Percentiles rank a stretch among this genome's conserved stretches.
Evolutionary conservation across 108 stramenopile species (phyloP).

Genomic region (Chaetoceros muelleri): DNA sequence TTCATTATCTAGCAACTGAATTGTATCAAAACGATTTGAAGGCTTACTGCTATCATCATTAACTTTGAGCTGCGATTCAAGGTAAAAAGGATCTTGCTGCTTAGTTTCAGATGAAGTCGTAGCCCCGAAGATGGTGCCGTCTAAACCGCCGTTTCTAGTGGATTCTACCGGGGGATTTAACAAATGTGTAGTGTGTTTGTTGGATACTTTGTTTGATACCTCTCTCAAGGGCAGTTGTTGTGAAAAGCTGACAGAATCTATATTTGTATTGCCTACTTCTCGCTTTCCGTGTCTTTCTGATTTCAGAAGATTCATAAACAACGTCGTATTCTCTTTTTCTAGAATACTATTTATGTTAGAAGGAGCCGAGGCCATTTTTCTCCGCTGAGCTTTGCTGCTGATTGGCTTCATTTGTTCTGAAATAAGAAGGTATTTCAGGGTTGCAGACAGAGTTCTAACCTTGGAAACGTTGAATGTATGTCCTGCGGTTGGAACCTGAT

Average conservation of each 20-base stretch:
- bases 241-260: slow-evolving; percentile 44
- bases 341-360: slow-evolving; percentile 20
- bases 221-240: slow-evolving; percentile 21
- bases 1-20: slow-evolving; percentile 48
- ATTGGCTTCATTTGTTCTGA: slow-evolving; percentile 86
- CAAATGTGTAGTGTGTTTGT: slow-evolving; percentile 1
- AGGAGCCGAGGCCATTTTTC: slow-evolving; percentile 45
- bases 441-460: slow-evolving; percentile 26
- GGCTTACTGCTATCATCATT: slow-evolving; percentile 7
- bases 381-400: slow-evolving; percentile 72
- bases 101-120: slow-evolving; percentile 1
- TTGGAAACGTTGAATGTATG: slow-evolving; percentile 14
- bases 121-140: background rate
- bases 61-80: slow-evolving; percentile 19
- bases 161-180: slow-evolving; percentile 4
- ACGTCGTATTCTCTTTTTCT: slow-evolving; percentile 26
- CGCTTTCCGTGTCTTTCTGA: slow-evolving; percentile 20
- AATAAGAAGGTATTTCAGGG: slow-evolving; percentile 53
- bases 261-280: slow-evolving; percentile 10
- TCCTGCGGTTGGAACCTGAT: slow-evolving; percentile 1
- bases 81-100: slow-evolving; percentile 63
- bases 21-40: slow-evolving; percentile 44
- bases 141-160: background rate
- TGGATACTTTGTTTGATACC: background rate
- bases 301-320: slow-evolving; percentile 35